Conservation (phyloP, 164 flowering plant species). For the Stephania cephalantha region DNA sequence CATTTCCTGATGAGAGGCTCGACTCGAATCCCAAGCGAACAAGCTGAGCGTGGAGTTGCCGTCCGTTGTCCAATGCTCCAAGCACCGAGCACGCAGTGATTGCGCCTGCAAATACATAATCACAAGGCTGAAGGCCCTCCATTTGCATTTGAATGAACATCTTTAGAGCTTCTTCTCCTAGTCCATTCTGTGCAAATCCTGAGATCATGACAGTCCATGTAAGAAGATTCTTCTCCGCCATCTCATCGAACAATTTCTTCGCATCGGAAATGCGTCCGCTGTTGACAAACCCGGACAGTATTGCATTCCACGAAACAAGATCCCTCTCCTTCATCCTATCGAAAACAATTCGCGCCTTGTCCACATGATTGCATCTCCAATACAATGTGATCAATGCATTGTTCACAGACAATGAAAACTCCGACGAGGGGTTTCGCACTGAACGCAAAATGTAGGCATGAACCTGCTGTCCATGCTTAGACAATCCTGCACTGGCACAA, state of each 20-base stretch:
- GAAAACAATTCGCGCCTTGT: slow-evolving; percentile 35
- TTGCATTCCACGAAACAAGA: slow-evolving; percentile 53
- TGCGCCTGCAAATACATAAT: slow-evolving; percentile 69
- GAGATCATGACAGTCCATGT: slow-evolving; percentile 59
- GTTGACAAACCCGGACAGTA: slow-evolving; percentile 37
- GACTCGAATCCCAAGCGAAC: slow-evolving; percentile 46
- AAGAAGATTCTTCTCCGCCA: slow-evolving; percentile 32
- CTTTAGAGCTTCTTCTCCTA: slow-evolving; percentile 65
- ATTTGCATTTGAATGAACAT: slow-evolving; percentile 50
- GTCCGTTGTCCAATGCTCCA: slow-evolving; percentile 65
- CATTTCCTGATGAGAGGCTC: slow-evolving; percentile 72
- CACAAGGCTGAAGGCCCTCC: slow-evolving; percentile 61
- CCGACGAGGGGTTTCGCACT: slow-evolving; percentile 15
- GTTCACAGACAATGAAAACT: slow-evolving; percentile 30
- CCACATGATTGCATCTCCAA: slow-evolving; percentile 34
- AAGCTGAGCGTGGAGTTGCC: slow-evolving; percentile 68
- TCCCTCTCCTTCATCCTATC: slow-evolving; percentile 30
- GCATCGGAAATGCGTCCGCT: slow-evolving; percentile 31
- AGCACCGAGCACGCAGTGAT: slow-evolving; percentile 60
- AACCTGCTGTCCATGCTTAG: slow-evolving; percentile 35
- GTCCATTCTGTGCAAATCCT: slow-evolving; percentile 59
- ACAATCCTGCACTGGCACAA: slow-evolving; percentile 40
- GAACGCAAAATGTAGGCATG: slow-evolving; percentile 42
- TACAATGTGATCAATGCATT: slow-evolving; percentile 51
- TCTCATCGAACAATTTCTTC: slow-evolving; percentile 29